phyloP scores from a whole-genome alignment of 2,329 filamentous ascomycete species.

The Fusarium sp. region DNA sequence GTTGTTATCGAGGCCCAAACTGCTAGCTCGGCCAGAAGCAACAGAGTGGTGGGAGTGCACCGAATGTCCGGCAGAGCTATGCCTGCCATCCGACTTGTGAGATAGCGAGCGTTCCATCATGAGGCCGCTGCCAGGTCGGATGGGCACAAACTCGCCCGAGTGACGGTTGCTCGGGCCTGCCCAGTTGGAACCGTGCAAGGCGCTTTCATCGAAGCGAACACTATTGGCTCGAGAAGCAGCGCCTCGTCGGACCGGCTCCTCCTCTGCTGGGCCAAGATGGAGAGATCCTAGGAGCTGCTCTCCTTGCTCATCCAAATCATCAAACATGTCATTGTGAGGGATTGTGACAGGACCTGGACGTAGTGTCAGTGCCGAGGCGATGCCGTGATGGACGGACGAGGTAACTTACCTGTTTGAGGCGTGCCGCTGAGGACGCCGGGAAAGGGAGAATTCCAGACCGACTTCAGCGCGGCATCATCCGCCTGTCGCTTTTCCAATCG shows the following conservation, averaged over 20 bases:
- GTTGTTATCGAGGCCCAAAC: slow-evolving; percentile 83
- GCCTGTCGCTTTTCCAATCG: slow-evolving; percentile 75
- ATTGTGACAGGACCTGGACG: slow-evolving; percentile 80
- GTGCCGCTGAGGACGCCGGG: slow-evolving; percentile 86
- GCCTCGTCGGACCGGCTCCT: slow-evolving; percentile 85
- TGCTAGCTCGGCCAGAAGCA: slow-evolving; percentile 85
- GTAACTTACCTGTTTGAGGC: slow-evolving; percentile 82
- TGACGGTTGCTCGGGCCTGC: slow-evolving; percentile 81
- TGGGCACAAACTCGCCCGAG: slow-evolving; percentile 83
- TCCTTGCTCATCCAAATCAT: slow-evolving; percentile 88
- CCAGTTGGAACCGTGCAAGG: slow-evolving; percentile 88
- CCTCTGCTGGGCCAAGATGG: slow-evolving; percentile 83
- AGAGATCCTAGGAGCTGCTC: slow-evolving; percentile 84
- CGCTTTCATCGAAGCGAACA: slow-evolving; percentile 96
- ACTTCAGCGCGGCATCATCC: slow-evolving; percentile 78
- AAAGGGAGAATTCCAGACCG: slow-evolving; percentile 94
- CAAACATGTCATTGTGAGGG: slow-evolving; percentile 85
- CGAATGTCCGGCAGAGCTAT: slow-evolving; percentile 92
- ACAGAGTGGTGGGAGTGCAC: slow-evolving; percentile 76
- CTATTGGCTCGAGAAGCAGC: slow-evolving; percentile 94
- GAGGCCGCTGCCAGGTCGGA: slow-evolving; percentile 83
- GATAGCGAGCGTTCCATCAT: slow-evolving; percentile 93
- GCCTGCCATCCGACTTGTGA: slow-evolving; percentile 94
- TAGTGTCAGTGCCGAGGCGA: slow-evolving; percentile 30
- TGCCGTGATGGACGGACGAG: not conserved